Conservation (phyloP, 306 rosid genomes). For the Oxytropis ochrocephala region DNA sequence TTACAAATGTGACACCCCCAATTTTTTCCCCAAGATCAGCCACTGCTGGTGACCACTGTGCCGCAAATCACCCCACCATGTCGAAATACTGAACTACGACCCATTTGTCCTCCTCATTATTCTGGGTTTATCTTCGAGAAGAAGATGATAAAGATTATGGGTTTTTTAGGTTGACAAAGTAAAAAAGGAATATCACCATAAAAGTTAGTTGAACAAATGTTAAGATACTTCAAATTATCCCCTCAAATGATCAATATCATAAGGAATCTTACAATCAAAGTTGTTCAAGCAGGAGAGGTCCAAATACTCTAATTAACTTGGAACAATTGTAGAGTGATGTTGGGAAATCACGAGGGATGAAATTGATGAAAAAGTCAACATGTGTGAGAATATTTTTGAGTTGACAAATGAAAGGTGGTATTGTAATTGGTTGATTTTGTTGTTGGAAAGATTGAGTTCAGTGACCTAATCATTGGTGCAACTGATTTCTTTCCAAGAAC, state of each 20-base stretch:
- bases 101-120: too few relatives aligned
- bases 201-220: slow-evolving; percentile 26
- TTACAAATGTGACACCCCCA: too few relatives aligned
- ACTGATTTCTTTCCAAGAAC: slow-evolving; percentile 46
- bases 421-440: slow-evolving; percentile 4
- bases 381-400: slow-evolving; percentile 25
- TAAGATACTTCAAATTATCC: slow-evolving; percentile 17
- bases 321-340: slow-evolving; percentile 22
- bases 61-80: too few relatives aligned
- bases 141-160: too few relatives aligned
- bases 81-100: too few relatives aligned
- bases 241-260: slow-evolving; percentile 9
- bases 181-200: slow-evolving; percentile 24
- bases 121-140: too few relatives aligned
- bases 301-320: slow-evolving; percentile 13
- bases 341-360: slow-evolving; percentile 32
- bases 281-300: slow-evolving; percentile 24
- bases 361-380: slow-evolving; percentile 19
- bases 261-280: slow-evolving; percentile 27
- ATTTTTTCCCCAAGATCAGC: too few relatives aligned
- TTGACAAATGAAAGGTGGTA: slow-evolving; percentile 20
- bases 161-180: too few relatives aligned
- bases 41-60: too few relatives aligned
- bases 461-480: slow-evolving; percentile 18
- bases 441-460: slow-evolving; percentile 3